These are phyloP conservation scores for Cyberlindnera maclurae DNA, from an alignment of 805 yeast genomes.

Conservation along the genomic window DNA sequence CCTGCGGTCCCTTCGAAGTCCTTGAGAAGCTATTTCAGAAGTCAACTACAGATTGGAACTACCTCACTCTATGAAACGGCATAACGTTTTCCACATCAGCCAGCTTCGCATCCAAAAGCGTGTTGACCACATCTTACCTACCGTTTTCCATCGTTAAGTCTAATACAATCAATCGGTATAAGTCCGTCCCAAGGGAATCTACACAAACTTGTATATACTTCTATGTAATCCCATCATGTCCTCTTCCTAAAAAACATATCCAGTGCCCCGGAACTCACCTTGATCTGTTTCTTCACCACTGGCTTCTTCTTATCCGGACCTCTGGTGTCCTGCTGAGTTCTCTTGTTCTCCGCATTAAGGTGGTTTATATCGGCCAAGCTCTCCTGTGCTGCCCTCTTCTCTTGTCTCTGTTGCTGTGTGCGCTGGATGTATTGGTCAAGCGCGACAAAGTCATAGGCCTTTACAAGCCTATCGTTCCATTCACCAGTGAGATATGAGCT, in stretches of 20 bases:
- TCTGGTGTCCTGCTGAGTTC: conserved; percentile 14
- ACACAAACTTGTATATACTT: too few relatives aligned
- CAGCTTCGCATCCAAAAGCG: too few relatives aligned
- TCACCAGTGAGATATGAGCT: conserved; percentile 34
- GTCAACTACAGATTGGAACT: too few relatives aligned
- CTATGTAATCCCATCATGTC: not conserved
- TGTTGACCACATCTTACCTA: too few relatives aligned
- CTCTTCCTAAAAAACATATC: conserved; percentile 54
- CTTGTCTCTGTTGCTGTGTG: conserved; percentile 15
- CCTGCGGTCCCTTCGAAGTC: too few relatives aligned
- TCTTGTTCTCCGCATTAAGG: conserved; percentile 14
- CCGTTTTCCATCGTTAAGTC: too few relatives aligned
- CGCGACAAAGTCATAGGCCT: conserved; percentile 26
- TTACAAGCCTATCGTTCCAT: conserved; percentile 19
- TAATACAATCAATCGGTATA: too few relatives aligned
- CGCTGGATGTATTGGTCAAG: conserved; percentile 24
- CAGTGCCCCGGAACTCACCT: conserved; percentile 58
- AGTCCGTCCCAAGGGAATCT: too few relatives aligned
- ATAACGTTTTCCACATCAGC: too few relatives aligned
- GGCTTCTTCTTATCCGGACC: conserved; percentile 23
- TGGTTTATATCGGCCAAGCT: conserved; percentile 24
- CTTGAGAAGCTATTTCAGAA: too few relatives aligned
- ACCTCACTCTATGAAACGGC: too few relatives aligned
- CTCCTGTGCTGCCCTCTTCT: conserved; percentile 26
- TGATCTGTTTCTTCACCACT: conserved; percentile 35